phyloP scores from a whole-genome alignment of 2,329 filamentous ascomycete species.

The Epichloe hybrida region DNA sequence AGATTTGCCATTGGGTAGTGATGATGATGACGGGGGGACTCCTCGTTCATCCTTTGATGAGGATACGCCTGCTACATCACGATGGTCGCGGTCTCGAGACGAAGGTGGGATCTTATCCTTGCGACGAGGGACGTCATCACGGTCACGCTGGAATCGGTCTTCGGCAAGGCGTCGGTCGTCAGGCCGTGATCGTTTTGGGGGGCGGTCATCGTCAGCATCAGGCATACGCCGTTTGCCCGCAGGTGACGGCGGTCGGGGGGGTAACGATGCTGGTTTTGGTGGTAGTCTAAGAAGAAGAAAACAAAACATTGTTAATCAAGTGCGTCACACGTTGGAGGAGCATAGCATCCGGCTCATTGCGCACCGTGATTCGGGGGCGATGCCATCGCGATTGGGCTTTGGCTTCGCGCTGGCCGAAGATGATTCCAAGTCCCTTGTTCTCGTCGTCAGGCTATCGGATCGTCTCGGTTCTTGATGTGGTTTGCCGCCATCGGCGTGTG shows the following conservation, averaged over 20 bases:
- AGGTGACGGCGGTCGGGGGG: constrained; percentile 26
- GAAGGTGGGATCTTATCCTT: constrained; percentile 12
- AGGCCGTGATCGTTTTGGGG: constrained; percentile 32
- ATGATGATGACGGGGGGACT: constrained; percentile 10
- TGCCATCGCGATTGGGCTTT: constrained; percentile 4
- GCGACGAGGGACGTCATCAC: constrained; percentile 21
- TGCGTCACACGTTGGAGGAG: background rate
- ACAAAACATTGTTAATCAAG: background rate
- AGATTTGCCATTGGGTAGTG: constrained; percentile 24
- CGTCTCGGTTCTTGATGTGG: constrained; percentile 4
- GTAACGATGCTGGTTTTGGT: constrained; percentile 23
- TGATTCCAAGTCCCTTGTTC: constrained; percentile 3
- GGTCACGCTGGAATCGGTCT: constrained; percentile 17
- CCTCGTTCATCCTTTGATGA: constrained; percentile 15
- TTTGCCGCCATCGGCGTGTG: background rate
- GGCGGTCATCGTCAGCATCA: constrained; percentile 32
- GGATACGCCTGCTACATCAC: constrained; percentile 4
- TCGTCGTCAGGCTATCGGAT: constrained; percentile 5
- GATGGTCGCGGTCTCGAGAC: constrained; percentile 4
- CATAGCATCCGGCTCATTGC: background rate
- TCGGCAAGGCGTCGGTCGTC: constrained; percentile 22
- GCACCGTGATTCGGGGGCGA: constrained; percentile 6
- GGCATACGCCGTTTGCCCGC: constrained; percentile 33
- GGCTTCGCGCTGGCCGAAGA: background rate
- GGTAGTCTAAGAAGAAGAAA: constrained; percentile 16